A percentile compares a stretch with the other conserved stretches of the same genome.
phyloP scores from a whole-genome alignment of 2,329 filamentous ascomycete genomes.

The Dothideomycetes sp. region DNA sequence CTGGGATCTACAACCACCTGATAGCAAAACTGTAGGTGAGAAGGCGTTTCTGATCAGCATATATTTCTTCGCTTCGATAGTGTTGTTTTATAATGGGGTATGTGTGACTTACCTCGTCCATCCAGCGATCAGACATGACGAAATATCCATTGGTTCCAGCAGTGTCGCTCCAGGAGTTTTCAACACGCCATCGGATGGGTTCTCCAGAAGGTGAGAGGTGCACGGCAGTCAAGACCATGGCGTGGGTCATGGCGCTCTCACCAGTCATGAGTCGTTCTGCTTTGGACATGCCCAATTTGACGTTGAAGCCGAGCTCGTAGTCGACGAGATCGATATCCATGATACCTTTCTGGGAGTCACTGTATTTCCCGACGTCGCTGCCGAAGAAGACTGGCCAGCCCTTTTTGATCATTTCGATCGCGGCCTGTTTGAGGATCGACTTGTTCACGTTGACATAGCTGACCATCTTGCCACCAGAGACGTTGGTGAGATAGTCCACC shows the following conservation, averaged over 20 bases:
- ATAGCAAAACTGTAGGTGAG: slow-evolving; percentile 52
- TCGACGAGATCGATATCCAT: slow-evolving; percentile 73
- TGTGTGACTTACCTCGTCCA: slow-evolving; percentile 35
- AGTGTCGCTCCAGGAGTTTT: slow-evolving; percentile 71
- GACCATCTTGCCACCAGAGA: slow-evolving; percentile 65
- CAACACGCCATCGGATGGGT: slow-evolving; percentile 70
- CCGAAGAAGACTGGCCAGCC: slow-evolving; percentile 83
- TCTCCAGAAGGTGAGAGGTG: slow-evolving; percentile 61
- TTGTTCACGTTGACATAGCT: slow-evolving; percentile 80
- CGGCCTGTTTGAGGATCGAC: slow-evolving; percentile 59
- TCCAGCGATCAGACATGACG: slow-evolving; percentile 69
- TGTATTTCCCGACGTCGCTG: slow-evolving; percentile 77
- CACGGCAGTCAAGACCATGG: slow-evolving; percentile 83
- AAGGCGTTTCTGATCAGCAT: slow-evolving; percentile 3
- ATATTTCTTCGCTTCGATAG: too few relatives aligned
- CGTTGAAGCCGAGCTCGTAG: slow-evolving; percentile 76
- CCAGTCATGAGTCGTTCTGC: slow-evolving; percentile 63
- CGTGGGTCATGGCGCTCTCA: slow-evolving; percentile 80
- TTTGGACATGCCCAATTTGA: slow-evolving; percentile 64
- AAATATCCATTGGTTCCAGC: slow-evolving; percentile 73
- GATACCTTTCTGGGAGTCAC: slow-evolving; percentile 57
- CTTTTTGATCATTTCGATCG: slow-evolving; percentile 66
- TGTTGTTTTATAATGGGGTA: too few relatives aligned
- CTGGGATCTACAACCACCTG: slow-evolving; percentile 75
- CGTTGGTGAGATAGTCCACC: slow-evolving; percentile 70